Percentiles rank a stretch among this genome's conserved stretches.
These are phyloP conservation scores for Yarrowia galli DNA, from an alignment of 1,139 yeast species.

Conservation along the genomic window DNA sequence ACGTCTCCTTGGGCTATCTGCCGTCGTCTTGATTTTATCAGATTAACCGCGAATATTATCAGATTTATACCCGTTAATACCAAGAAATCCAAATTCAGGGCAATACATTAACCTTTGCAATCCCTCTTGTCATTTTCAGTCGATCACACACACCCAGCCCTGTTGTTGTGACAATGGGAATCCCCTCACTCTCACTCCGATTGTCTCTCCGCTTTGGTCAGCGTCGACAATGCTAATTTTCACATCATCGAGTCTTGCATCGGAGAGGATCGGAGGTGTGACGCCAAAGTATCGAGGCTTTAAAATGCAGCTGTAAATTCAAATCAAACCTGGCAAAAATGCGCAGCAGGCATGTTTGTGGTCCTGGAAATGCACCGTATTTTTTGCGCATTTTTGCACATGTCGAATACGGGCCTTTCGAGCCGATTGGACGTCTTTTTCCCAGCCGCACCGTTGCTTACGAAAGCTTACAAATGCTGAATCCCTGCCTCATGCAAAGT, in stretches of 20 bases:
- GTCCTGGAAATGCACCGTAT: background rate
- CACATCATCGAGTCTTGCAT: conserved; percentile 17
- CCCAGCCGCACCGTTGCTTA: conserved; percentile 31
- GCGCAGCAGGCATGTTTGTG: too few species aligned
- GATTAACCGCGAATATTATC: background rate
- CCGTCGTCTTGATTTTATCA: background rate
- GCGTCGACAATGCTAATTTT: background rate
- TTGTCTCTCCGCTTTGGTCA: background rate
- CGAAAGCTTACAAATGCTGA: conserved; percentile 25
- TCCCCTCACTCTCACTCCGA: background rate
- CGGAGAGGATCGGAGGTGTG: conserved; percentile 22
- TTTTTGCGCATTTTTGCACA: background rate
- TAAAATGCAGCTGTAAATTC: background rate
- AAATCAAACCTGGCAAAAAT: background rate
- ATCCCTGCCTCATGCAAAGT: conserved; percentile 30
- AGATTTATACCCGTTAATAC: too few species aligned
- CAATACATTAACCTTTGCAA: too few species aligned
- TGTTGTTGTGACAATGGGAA: background rate
- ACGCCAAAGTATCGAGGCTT: background rate
- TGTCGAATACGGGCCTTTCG: background rate
- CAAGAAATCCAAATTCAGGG: too few species aligned
- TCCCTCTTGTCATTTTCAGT: background rate
- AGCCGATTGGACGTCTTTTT: background rate
- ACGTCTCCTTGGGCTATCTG: background rate
- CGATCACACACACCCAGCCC: conserved; percentile 2